Conservation (phyloP, 768 basidiomycete species). For the Gloeostereum incarnatum region DNA sequence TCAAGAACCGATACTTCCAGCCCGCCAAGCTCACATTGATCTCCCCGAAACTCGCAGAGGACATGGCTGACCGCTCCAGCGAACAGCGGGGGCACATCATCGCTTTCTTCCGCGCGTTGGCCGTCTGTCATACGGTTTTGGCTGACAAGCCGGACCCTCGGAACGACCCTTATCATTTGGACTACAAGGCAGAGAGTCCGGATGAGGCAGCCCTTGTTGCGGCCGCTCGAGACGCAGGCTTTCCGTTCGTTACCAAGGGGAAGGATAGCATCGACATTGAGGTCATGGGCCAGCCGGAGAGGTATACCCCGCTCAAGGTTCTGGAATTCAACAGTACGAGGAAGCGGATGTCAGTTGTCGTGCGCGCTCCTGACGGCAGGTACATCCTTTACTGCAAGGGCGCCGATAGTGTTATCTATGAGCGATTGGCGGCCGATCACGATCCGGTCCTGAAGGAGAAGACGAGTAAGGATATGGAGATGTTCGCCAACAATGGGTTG, state of each 20-base stretch:
- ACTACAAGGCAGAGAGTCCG: constrained; percentile 95
- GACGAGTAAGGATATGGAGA: constrained; percentile 84
- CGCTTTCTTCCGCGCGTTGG: constrained; percentile 92
- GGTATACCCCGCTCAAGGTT: constrained; percentile 67
- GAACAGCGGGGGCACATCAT: constrained; percentile 60
- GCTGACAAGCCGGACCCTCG: constrained; percentile 64
- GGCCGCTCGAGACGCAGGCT: constrained; percentile 88
- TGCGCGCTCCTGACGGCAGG: constrained; percentile 76
- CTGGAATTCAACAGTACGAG: constrained; percentile 93
- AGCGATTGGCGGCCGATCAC: constrained; percentile 69
- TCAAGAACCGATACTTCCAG: constrained; percentile 85
- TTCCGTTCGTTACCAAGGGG: constrained; percentile 74
- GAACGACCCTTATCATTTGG: constrained; percentile 50
- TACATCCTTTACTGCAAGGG: constrained; percentile 90
- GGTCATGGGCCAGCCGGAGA: constrained; percentile 83
- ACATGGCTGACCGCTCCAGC: constrained; percentile 53
- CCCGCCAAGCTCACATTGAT: constrained; percentile 79
- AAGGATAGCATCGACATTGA: constrained; percentile 80
- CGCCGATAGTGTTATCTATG: constrained; percentile 94
- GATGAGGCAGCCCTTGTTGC: constrained; percentile 93
- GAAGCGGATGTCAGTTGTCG: constrained; percentile 92
- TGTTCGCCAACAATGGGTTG: constrained; percentile 87
- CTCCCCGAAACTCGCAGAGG: constrained; percentile 75
- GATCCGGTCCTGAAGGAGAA: constrained; percentile 65
- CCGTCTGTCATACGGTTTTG: constrained; percentile 87